Evolutionary conservation across 305 asterid species (phyloP), one percentile per base, ranked within the genome.

Genomic region (Ajuga reptans): DNA sequence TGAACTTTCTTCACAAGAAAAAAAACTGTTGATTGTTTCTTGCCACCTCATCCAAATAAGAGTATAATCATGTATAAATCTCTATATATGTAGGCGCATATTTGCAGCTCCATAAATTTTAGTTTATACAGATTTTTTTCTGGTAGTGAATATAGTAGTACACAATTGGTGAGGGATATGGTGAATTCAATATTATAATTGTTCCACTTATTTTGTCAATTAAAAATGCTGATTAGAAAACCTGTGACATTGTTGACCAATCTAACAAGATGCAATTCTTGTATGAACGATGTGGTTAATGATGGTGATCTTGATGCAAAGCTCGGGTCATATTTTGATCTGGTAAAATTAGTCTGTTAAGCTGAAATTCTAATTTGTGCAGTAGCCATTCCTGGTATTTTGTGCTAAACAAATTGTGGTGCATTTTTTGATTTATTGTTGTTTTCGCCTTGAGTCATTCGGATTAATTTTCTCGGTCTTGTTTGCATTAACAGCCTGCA

Each of bases 401-500:
- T 12, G 1, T 31, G 45, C 18, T 37, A 6, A 33, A 12, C 53
- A 16, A 47, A 12, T 43, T 17, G 41, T 58, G 55, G 67, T 69
- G 41, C 16, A 66, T 58, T 56, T 29, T 66, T 18, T 69, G 9
- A 7, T 66, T 46, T 7, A 15, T 16, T 31, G 51, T 10, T 67
- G 10, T 9, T 58, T 63, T 46, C 46, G 50, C 16, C 15, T 46
- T 7, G 55, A 41, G 18, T 34, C 16, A 68, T 43, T 8, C 39
- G 7, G 18, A 17, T 66, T 56, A 37, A 4, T 33, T 71, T 64
- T 34, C 61, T 46, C 36, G 37, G 47, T 67, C 34, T 72, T 64
- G 53, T 43, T 77, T 53, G 63, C 50, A 57, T 72, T 29, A 56
- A 47, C 72, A 88, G 90, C 64, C 61, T 63, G 71, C 77, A 60